Evolutionary conservation across 169 alveolate species (phyloP), one percentile per base, ranked within the genome.

Genomic region (Besnoitia besnoiti): DNA sequence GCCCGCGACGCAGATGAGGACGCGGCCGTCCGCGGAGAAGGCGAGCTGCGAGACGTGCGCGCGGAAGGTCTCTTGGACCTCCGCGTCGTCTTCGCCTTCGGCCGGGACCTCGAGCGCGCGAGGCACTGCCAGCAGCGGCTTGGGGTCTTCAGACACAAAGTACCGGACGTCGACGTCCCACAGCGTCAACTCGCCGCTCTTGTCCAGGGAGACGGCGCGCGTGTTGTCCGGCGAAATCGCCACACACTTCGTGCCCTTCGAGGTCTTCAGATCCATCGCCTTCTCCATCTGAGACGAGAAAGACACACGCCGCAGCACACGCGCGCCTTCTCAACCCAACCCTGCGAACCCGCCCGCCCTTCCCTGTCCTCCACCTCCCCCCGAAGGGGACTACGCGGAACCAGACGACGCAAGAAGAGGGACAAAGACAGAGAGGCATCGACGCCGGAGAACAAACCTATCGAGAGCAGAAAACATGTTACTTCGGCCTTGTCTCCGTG

Each of bases 191-290:
- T 67, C 46, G 80, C 80, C 80, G 46, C 46, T 37, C 44, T 67
- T 67, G 47, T 67, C 80, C 27, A 67, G 27, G 24, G 80, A 0
- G 47, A 67, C 80, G 40, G 80, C 80, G 42, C 80, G 80, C n/a
- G 47, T n/a, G 27, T 67, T 67, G 46, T 67, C 80, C n/a, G 46
- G 46, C 3, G 80, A 67, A n/a, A 67, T 33, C 3, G 80, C 80
- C 19, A 67, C 40, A 37, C 80, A 67, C 47, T 37, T n/a, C 21
- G 80, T 67, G n/a, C 80, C 80, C 33, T 67, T n/a, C 46, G 47
- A 37, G 80, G 80, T 35, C 80, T 33, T 27, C 46, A 67, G 44
- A 67, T 67, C 80, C 80, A 67, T 67, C 40, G 80, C 80, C 80
- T 67, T 67, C 80, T 35, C 80, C 80, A 67, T n/a, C 80, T 67